These are phyloP conservation scores for Phialocephala sp. DNA, from an alignment of 2,329 filamentous ascomycete genomes.

Conservation along the genomic window DNA sequence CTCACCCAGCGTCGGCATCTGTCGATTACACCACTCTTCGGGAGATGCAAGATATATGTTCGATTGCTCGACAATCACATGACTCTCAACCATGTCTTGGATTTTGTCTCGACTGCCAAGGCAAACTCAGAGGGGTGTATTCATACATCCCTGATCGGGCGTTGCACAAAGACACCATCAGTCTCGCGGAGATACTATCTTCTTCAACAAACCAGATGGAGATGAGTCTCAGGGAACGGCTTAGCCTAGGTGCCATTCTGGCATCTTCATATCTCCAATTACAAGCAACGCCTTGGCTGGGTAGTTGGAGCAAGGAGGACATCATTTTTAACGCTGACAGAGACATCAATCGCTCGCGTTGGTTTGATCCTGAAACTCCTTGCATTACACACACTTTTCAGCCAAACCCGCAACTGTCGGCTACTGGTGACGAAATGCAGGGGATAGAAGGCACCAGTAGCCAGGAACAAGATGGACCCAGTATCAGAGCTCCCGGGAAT, in stretches of 20 bases:
- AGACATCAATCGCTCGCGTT: neutral
- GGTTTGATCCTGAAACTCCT: neutral
- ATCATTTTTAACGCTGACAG: neutral
- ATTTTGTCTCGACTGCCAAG: neutral
- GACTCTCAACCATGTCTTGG: neutral
- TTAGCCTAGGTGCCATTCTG: neutral
- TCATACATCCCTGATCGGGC: neutral
- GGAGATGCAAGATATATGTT: neutral
- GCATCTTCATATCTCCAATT: neutral
- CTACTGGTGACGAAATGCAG: neutral
- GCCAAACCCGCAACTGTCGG: neutral
- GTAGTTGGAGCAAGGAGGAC: neutral
- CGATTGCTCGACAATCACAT: neutral
- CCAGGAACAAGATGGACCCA: neutral
- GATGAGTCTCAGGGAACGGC: neutral
- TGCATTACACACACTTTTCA: neutral
- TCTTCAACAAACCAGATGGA: neutral
- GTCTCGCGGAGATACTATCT: neutral
- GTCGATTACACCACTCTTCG: neutral
- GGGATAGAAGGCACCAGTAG: neutral
- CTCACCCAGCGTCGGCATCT: neutral
- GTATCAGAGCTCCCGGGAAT: neutral
- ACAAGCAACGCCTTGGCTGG: neutral
- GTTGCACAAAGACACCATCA: neutral
- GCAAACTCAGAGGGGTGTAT: neutral